Evolutionary conservation across 495 filamentous ascomycete species (phyloP).

Genomic region (Penicillium lividum): DNA sequence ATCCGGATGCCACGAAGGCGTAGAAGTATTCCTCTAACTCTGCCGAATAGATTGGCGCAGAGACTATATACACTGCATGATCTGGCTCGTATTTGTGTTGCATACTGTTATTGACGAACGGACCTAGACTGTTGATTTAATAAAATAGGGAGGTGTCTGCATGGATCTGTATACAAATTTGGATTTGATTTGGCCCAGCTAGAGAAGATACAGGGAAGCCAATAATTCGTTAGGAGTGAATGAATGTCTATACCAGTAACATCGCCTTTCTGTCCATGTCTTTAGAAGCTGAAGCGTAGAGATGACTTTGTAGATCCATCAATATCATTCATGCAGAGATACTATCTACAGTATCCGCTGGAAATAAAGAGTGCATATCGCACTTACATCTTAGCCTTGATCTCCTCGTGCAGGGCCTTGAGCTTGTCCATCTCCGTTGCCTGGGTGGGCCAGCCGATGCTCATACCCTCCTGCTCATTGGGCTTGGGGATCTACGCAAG

Average conservation of each 20-base stretch:
- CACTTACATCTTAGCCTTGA: conserved; percentile 85
- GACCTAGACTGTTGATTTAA: background rate
- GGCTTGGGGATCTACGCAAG: conserved; percentile 85
- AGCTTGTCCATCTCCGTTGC: conserved; percentile 78
- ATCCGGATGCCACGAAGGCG: conserved; percentile 44
- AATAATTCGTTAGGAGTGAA: background rate
- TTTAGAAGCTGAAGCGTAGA: no score
- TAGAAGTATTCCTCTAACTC: conserved; percentile 30
- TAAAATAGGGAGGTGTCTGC: background rate
- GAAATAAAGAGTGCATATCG: background rate
- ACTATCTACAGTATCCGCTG: background rate
- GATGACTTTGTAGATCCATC: background rate
- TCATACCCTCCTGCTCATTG: conserved; percentile 77
- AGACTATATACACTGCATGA: background rate
- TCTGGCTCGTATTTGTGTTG: background rate
- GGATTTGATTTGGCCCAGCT: background rate
- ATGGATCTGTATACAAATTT: background rate
- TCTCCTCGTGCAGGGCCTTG: conserved; percentile 74
- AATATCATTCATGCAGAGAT: background rate
- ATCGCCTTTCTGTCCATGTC: background rate
- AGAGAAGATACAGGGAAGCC: background rate
- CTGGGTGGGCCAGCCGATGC: conserved; percentile 77
- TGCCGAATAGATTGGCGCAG: conserved; percentile 27
- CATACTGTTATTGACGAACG: background rate
- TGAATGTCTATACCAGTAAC: background rate